Evolutionary conservation across 805 yeast genomes (phyloP), one percentile per base, ranked within the genome.

Genomic region (Kluyveromyces wickerhamii): DNA sequence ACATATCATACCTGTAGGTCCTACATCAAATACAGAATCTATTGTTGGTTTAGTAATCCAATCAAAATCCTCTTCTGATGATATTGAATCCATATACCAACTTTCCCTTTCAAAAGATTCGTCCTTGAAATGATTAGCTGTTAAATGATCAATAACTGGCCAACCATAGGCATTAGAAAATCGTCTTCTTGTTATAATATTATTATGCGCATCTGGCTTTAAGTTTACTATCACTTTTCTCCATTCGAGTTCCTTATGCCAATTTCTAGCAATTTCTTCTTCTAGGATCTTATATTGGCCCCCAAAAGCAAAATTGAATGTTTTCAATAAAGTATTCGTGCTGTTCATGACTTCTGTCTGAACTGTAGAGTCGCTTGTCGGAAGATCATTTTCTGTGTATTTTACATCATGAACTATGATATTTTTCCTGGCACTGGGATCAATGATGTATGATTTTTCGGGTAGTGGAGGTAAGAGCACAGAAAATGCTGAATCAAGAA

Each of bases 131-230:
- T 83, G 92, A 32, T 69, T 66, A 10, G 65, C 62, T 2, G 78
- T 71, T 40, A 83, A 50, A 51, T 80, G 92, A 39, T 81, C 87
- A 30, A 82, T 62, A 0, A 81, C 84, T 1, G 74, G 76, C 94
- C 94, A 83, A 1, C 94, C 94, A 57, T 76, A 82, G 0, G 89
- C 92, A 60, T 83, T 83, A 1, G 84, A 68, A 57, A 79, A 80
- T 36, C 79, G 59, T 48, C 88, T 63, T 43, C 92, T 58, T 0
- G 81, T 88, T 24, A 79, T 63, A 21, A 81, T 79, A 46, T 79
- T 81, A 45, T 81, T 81, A 49, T 80, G 89, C 0, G 88, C 86
- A 57, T 80, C 88, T 0, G 87, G 85, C 41, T 73, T 65, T 37
- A 81, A 52, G 27, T 71, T 71, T 1, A 80, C 82, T 13, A 81